Evolutionary conservation across 495 filamentous ascomycete species (phyloP).

Genomic region (Penicillium malachiteum): DNA sequence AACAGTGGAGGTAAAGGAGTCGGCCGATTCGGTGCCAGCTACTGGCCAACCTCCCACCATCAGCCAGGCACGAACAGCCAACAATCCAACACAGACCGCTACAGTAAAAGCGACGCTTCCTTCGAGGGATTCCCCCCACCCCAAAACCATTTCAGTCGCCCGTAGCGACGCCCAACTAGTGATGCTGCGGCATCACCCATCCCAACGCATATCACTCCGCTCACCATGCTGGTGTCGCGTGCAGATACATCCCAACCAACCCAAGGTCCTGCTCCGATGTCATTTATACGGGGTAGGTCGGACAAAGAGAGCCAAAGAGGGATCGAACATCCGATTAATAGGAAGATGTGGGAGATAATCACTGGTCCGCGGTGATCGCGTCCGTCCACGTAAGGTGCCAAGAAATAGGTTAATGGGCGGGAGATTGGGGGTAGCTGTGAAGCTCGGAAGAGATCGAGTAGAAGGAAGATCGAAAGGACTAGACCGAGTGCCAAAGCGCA

Average conservation of each 20-base stretch:
- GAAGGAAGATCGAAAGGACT: constrained; percentile 75
- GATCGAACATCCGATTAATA: constrained; percentile 93
- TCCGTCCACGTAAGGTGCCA: constrained; percentile 93
- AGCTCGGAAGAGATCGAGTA: constrained; percentile 85
- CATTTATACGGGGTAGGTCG: constrained; percentile 48
- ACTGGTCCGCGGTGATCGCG: constrained; percentile 90
- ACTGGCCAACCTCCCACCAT: constrained; percentile 66
- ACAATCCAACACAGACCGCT: constrained; percentile 74
- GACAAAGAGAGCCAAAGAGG: constrained; percentile 88
- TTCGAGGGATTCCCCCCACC: constrained; percentile 89
- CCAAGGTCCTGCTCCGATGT: constrained; percentile 47
- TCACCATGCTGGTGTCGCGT: constrained; percentile 81
- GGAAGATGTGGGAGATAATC: constrained; percentile 92
- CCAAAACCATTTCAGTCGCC: constrained; percentile 91
- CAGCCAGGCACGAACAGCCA: constrained; percentile 74
- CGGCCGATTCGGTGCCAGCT: constrained; percentile 24
- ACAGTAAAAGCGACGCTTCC: constrained; percentile 81
- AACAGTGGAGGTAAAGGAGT: constrained; percentile 12
- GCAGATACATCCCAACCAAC: constrained; percentile 68
- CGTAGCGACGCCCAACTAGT: constrained; percentile 83
- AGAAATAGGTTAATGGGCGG: constrained; percentile 74
- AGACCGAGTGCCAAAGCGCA: constrained; percentile 72
- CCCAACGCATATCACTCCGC: constrained; percentile 89
- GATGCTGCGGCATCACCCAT: constrained; percentile 96
- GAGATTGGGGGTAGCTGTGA: constrained; percentile 88